A percentile compares a stretch with the other conserved stretches of the same genome.
Conservation (phyloP, 768 basidiomycete genomes). For the Auricularia heimuer region DNA sequence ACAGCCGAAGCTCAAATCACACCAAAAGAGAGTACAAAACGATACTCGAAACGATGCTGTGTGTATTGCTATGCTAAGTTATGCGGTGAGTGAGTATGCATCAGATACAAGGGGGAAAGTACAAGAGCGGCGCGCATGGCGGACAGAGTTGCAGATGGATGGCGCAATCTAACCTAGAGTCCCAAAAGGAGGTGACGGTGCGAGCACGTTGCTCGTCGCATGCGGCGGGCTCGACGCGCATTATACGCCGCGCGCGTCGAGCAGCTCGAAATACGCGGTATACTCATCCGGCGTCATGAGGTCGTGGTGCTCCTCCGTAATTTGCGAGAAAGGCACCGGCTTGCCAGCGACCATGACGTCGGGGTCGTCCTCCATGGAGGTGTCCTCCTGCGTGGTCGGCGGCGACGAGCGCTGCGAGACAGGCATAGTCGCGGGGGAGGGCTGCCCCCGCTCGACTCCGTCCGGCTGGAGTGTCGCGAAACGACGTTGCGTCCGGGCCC, state of each 20-base stretch:
- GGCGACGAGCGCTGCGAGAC: not conserved
- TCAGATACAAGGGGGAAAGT: no score
- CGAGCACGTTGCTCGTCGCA: not conserved
- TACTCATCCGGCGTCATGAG: constrained; percentile 93
- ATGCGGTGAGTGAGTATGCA: no score
- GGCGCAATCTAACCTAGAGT: no score
- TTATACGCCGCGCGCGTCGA: not conserved
- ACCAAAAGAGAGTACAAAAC: no score
- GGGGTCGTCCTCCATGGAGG: not conserved
- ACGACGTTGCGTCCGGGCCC: not conserved
- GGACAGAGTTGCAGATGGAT: no score
- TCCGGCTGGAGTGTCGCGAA: not conserved
- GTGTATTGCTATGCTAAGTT: no score
- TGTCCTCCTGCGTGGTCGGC: not conserved
- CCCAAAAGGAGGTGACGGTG: no score
- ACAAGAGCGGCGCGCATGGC: no score
- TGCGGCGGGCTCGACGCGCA: not conserved
- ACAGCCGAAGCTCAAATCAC: no score
- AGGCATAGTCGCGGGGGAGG: not conserved
- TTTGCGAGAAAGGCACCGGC: constrained; percentile 60
- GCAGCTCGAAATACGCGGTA: not conserved
- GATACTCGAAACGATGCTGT: no score
- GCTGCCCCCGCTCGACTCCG: not conserved
- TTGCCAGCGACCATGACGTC: constrained; percentile 29
- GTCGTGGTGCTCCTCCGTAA: constrained; percentile 90